A percentile compares a stretch with the other conserved stretches of the same genome.
phyloP scores from a whole-genome alignment of 345 rosid species.

The Theobroma cacao region DNA sequence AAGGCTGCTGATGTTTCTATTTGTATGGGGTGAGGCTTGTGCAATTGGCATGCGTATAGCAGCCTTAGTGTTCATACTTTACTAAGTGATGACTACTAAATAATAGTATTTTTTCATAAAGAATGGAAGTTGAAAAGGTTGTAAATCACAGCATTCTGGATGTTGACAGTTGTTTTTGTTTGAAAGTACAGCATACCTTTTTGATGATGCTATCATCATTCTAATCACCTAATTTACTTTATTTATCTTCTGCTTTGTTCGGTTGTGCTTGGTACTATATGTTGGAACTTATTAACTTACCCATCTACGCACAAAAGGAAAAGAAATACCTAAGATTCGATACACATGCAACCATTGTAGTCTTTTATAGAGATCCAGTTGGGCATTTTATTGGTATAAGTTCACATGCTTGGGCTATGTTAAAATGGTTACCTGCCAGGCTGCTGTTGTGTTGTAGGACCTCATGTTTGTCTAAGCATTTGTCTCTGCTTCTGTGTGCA shows the following conservation, averaged over 20 bases:
- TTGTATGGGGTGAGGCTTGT: slow-evolving; percentile 17
- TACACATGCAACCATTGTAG: slow-evolving; percentile 9
- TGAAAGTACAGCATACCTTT: slow-evolving; percentile 43
- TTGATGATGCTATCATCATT: slow-evolving; percentile 18
- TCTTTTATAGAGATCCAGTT: slow-evolving; percentile 13
- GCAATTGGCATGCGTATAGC: slow-evolving; percentile 25
- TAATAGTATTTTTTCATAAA: slow-evolving; percentile 2
- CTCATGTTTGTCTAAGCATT: not conserved
- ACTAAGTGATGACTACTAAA: not conserved
- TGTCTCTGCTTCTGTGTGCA: not conserved
- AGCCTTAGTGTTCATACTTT: slow-evolving; percentile 25
- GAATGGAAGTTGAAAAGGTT: not conserved
- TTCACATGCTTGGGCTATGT: slow-evolving; percentile 23
- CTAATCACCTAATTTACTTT: slow-evolving; percentile 15
- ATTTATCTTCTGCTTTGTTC: slow-evolving; percentile 5
- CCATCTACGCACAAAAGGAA: slow-evolving; percentile 6
- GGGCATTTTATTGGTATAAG: slow-evolving; percentile 5
- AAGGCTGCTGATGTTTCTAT: slow-evolving; percentile 34
- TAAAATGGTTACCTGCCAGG: slow-evolving; percentile 16
- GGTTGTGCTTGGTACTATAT: slow-evolving; percentile 12
- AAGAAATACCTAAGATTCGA: slow-evolving; percentile 23
- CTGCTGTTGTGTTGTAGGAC: slow-evolving; percentile 1
- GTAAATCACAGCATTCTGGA: slow-evolving; percentile 12
- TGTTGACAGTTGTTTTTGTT: slow-evolving; percentile 22
- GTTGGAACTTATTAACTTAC: slow-evolving; percentile 12